These are phyloP conservation scores for Globisporangium apiculatum DNA, from an alignment of 352 stramenopile genomes.

Conservation along the genomic window DNA sequence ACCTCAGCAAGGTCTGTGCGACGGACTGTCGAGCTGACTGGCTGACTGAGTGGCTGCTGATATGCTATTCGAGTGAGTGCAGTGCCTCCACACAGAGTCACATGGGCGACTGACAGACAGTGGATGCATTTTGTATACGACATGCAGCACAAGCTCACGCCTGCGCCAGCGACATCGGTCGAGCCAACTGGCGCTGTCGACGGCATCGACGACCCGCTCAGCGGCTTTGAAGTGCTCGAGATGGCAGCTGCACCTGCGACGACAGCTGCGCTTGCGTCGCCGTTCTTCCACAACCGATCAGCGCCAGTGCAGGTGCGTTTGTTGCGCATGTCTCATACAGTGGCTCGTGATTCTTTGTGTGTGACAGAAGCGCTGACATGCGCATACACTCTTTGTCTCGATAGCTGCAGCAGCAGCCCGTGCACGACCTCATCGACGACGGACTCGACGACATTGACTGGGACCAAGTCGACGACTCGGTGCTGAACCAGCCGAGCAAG, in stretches of 20 bases:
- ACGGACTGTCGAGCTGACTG: too few species aligned
- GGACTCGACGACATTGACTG: conserved; percentile 64
- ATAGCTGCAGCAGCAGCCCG: not conserved
- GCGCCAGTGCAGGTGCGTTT: conserved; percentile 3
- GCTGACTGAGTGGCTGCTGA: too few species aligned
- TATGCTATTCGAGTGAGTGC: too few species aligned
- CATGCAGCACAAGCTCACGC: conserved; percentile 56
- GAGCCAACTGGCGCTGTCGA: conserved; percentile 19
- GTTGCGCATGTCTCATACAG: not conserved
- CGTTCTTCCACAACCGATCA: conserved; percentile 40
- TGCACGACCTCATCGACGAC: conserved; percentile 23
- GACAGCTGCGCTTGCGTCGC: conserved; percentile 22
- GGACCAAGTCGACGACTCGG: conserved; percentile 37
- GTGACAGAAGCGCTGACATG: not conserved
- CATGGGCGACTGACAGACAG: not conserved
- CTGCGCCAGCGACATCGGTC: conserved; percentile 18
- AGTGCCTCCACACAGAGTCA: too few species aligned
- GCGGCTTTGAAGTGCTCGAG: conserved; percentile 19
- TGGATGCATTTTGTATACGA: not conserved
- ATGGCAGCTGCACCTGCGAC: not conserved
- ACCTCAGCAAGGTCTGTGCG: conserved; percentile 57
- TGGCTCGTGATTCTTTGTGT: not conserved
- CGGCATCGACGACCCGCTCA: conserved; percentile 22
- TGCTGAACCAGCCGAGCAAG: conserved; percentile 29
- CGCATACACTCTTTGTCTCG: not conserved